phyloP scores from a whole-genome alignment of 2,329 filamentous ascomycete species.

The Raffaelea deltoideospora region DNA sequence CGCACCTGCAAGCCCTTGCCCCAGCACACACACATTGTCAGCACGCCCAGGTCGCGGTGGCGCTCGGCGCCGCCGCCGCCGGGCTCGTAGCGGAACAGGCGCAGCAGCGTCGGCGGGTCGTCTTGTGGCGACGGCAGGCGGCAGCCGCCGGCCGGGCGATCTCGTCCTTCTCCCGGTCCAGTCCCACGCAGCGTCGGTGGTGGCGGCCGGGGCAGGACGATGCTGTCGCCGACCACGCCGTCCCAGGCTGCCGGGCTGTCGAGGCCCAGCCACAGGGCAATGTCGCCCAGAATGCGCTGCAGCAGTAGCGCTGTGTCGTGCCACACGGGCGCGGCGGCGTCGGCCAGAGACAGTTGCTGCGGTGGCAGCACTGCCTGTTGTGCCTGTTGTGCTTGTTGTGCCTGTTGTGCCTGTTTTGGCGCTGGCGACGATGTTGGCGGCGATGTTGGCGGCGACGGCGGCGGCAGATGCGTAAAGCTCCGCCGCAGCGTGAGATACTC shows the following conservation, averaged over 20 bases:
- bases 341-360: no score
- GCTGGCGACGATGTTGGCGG: no score
- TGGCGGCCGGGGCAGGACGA: no score
- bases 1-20: constrained; percentile 10
- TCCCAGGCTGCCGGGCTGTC: constrained; percentile 6
- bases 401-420: no score
- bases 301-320: constrained; percentile 10
- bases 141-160: constrained; percentile 2
- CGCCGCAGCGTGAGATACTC: constrained; percentile 10
- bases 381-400: no score
- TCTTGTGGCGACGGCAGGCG: constrained; percentile 1
- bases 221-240: constrained; percentile 7
- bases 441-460: no score
- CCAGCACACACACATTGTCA: constrained; percentile 11
- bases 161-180: no score
- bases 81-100: constrained; percentile 11
- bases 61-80: constrained; percentile 10
- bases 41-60: constrained; percentile 11
- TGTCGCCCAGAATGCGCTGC: constrained; percentile 11
- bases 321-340: constrained; percentile 6
- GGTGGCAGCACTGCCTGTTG: no score
- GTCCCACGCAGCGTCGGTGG: no score
- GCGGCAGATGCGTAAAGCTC: constrained; percentile 8
- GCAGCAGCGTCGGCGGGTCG: constrained; percentile 11
- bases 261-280: constrained; percentile 7